Percentiles rank a stretch among this genome's conserved stretches.
Conservation (phyloP, 2,329 filamentous ascomycete genomes). For the Hymenoscyphus albidus region DNA sequence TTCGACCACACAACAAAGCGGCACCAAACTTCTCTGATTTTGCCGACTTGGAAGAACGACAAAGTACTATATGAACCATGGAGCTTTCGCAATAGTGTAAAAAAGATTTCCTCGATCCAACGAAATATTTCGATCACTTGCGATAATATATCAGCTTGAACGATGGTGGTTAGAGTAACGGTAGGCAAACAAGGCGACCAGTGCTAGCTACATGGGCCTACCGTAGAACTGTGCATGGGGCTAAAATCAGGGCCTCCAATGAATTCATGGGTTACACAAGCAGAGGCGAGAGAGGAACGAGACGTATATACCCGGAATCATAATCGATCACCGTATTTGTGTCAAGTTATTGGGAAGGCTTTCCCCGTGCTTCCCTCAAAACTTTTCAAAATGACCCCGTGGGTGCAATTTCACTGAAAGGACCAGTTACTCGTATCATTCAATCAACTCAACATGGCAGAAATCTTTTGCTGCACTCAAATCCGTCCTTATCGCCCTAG, state of each 20-base stretch:
- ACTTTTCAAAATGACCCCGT: background rate
- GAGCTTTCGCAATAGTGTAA: background rate
- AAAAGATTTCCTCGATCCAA: background rate
- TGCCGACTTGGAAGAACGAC: background rate
- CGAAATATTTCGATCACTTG: no score
- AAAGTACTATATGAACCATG: background rate
- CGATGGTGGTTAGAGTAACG: no score
- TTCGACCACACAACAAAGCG: background rate
- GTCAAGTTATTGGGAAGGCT: background rate
- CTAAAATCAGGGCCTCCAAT: constrained; percentile 2
- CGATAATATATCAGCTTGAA: no score
- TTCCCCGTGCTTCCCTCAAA: background rate
- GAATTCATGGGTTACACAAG: no score
- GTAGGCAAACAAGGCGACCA: no score
- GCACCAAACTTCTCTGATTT: background rate
- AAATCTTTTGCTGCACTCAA: constrained; percentile 5
- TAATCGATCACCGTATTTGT: background rate
- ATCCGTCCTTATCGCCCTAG: background rate
- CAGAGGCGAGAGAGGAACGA: background rate
- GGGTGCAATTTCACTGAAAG: background rate
- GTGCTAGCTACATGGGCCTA: background rate
- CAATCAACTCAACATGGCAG: background rate
- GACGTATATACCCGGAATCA: background rate
- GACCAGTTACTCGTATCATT: background rate
- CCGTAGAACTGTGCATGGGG: background rate